Conservation (phyloP, 2,329 filamentous ascomycete genomes). For the Apiospora malaysiana region DNA sequence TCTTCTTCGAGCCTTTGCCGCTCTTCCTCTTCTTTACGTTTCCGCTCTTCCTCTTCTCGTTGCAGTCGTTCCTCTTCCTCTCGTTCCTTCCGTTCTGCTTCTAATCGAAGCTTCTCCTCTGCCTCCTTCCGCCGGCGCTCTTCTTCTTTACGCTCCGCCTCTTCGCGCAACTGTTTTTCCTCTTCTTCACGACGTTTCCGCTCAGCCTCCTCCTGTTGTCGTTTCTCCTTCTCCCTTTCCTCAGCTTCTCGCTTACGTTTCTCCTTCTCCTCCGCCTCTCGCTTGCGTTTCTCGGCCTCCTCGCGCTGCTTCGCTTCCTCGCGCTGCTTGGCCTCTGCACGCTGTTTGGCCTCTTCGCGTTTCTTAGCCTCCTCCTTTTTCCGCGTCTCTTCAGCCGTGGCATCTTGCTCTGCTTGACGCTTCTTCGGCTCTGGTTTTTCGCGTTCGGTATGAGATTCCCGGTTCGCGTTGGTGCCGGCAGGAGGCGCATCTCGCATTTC, state of each 20-base stretch:
- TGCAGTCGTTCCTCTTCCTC: constrained; percentile 47
- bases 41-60: constrained; percentile 46
- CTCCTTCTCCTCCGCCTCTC: constrained; percentile 44
- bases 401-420: constrained; percentile 42
- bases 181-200: constrained; percentile 35
- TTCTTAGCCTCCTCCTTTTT: constrained; percentile 41
- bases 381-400: constrained; percentile 36
- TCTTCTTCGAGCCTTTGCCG: constrained; percentile 51
- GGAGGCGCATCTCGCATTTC: constrained; percentile 59
- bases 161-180: constrained; percentile 38
- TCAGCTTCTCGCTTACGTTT: constrained; percentile 39
- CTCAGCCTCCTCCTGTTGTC: constrained; percentile 46
- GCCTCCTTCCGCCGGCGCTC: constrained; percentile 36
- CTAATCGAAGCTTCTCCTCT: constrained; percentile 33
- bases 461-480: constrained; percentile 34
- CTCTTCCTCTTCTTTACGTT: constrained; percentile 44
- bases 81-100: constrained; percentile 33
- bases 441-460: constrained; percentile 40
- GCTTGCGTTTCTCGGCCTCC: constrained; percentile 43
- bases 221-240: constrained; percentile 39
- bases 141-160: constrained; percentile 43
- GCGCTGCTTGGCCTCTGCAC: constrained; percentile 38
- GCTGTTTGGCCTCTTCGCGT: constrained; percentile 33
- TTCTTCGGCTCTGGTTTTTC: constrained; percentile 45
- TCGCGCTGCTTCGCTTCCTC: constrained; percentile 35